phyloP scores from a whole-genome alignment of 2,329 filamentous ascomycete species.

The Fusarium sp. region DNA sequence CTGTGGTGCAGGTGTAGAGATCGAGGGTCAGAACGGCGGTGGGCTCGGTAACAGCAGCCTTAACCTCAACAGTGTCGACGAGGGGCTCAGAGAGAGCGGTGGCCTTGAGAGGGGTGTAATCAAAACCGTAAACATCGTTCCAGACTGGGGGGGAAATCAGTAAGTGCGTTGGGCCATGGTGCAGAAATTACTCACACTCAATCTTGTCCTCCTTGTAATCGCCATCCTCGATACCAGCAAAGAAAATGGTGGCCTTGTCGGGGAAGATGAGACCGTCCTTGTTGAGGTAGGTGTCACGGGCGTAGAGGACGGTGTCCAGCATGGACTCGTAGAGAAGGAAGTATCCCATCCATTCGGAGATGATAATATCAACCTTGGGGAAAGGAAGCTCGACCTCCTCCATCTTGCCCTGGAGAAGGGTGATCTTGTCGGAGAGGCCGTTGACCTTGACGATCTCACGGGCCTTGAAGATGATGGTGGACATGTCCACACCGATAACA shows the following conservation, averaged over 20 bases:
- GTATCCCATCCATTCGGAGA: constrained; percentile 99
- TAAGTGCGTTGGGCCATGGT: neutral
- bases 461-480: constrained; percentile 98
- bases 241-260: constrained; percentile 97
- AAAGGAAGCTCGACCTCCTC: constrained; percentile 95
- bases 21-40: constrained; percentile 87
- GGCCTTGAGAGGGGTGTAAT: constrained; percentile 93
- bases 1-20: constrained; percentile 87
- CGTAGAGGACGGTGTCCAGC: constrained; percentile 97
- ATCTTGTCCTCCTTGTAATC: constrained; percentile 99
- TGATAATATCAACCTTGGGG: constrained; percentile 98
- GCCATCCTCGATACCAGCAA: constrained; percentile 97
- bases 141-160: constrained; percentile 79
- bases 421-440: constrained; percentile 95
- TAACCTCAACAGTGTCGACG: constrained; percentile 97
- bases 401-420: constrained; percentile 99
- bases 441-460: constrained; percentile 93
- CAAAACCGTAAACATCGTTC: constrained; percentile 99
- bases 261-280: constrained; percentile 96
- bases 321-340: constrained; percentile 99
- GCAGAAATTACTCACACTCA: constrained; percentile 76
- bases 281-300: constrained; percentile 89
- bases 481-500: constrained; percentile 99
- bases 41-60: constrained; percentile 95
- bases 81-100: constrained; percentile 95